Conservation (phyloP, 2,329 filamentous ascomycete genomes). For the Epichloe aotearoae region DNA sequence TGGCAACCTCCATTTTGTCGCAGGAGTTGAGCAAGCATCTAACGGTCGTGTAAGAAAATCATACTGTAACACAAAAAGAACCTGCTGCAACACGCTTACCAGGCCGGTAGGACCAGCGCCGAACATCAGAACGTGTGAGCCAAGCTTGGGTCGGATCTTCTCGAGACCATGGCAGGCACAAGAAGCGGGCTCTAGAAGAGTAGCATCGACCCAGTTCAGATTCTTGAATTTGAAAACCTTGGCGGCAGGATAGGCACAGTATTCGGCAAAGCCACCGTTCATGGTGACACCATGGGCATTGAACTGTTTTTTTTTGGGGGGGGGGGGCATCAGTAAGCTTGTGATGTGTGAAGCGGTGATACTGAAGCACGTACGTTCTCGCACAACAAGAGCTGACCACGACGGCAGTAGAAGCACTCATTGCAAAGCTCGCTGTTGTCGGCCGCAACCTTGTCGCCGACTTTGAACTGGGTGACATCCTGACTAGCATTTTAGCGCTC, state of each 20-base stretch:
- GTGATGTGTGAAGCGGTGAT: neutral
- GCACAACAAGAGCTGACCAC: conserved; percentile 54
- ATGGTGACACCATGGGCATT: conserved; percentile 54
- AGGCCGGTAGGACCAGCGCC: conserved; percentile 55
- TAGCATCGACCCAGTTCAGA: conserved; percentile 54
- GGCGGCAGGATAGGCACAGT: conserved; percentile 38
- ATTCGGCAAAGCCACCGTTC: conserved; percentile 62
- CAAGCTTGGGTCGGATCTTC: conserved; percentile 52
- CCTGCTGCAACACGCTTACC: conserved; percentile 17
- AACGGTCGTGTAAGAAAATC: neutral
- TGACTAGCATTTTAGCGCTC: conserved; percentile 6
- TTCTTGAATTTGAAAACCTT: conserved; percentile 54
- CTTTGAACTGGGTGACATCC: conserved; percentile 44
- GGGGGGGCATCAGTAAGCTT: neutral
- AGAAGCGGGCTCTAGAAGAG: conserved; percentile 56
- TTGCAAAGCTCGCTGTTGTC: conserved; percentile 56
- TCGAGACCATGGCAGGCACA: conserved; percentile 60
- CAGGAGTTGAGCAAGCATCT: conserved; percentile 47
- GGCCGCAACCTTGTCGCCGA: conserved; percentile 52
- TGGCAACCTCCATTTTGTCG: conserved; percentile 54
- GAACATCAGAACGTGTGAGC: conserved; percentile 52
- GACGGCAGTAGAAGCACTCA: conserved; percentile 61
- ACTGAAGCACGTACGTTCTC: conserved; percentile 33
- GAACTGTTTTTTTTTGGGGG: conserved; percentile 30
- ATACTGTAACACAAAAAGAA: too few species aligned